Evolutionary conservation across 768 basidiomycete genomes (phyloP).

Genomic region (Russula compacta): DNA sequence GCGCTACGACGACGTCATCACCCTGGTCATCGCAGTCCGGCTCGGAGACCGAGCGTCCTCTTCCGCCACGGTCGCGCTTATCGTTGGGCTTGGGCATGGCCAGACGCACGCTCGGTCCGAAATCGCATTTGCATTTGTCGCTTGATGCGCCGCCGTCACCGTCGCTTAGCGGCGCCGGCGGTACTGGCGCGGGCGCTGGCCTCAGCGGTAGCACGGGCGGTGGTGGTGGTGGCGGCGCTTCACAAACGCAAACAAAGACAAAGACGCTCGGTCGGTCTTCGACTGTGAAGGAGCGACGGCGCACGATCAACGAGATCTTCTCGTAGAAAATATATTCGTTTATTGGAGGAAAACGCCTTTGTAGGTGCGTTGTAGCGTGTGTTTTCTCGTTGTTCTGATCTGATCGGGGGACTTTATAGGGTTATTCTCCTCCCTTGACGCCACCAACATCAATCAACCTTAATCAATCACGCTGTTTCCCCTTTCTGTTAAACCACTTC

Average conservation of each 20-base stretch:
- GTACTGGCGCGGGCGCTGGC: too few species aligned
- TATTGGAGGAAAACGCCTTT: neutral
- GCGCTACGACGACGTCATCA: slow-evolving; percentile 26
- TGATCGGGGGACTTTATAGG: too few species aligned
- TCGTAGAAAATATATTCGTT: slow-evolving; percentile 20
- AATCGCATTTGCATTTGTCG: slow-evolving; percentile 41
- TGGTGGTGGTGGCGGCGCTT: too few species aligned
- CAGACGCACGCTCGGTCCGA: slow-evolving; percentile 31
- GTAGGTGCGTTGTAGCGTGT: slow-evolving; percentile 1
- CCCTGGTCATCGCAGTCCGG: slow-evolving; percentile 32
- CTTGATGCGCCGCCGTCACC: slow-evolving; percentile 29
- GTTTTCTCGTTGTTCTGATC: neutral
- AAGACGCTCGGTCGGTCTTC: slow-evolving; percentile 22
- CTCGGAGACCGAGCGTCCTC: slow-evolving; percentile 40
- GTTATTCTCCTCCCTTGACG: too few species aligned
- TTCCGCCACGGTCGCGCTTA: slow-evolving; percentile 28
- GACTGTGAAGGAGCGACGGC: slow-evolving; percentile 34
- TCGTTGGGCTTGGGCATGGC: neutral
- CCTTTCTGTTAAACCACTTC: neutral
- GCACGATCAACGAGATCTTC: slow-evolving; percentile 46
- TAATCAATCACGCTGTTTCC: too few species aligned
- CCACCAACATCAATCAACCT: too few species aligned
- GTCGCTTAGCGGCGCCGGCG: too few species aligned
- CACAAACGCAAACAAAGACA: too few species aligned
- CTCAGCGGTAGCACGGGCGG: slow-evolving; percentile 1